phyloP scores from a whole-genome alignment of 225 moss, liverwort and hornwort genomes.

The Takakia lepidozioides region DNA sequence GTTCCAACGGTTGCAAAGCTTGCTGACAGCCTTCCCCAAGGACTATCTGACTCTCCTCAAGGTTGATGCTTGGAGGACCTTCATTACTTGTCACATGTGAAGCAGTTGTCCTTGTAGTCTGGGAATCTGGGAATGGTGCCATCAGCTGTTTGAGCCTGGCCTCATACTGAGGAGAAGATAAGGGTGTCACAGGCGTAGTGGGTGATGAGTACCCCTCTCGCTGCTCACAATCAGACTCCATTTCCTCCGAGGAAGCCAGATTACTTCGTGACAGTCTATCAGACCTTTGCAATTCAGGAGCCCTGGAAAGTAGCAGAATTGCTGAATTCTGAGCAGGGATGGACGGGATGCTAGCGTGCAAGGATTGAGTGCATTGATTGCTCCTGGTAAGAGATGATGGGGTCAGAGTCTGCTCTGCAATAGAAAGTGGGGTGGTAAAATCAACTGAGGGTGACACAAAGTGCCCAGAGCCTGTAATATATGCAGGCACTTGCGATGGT shows the following conservation, averaged over 20 bases:
- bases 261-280: conserved; percentile 2
- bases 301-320: conserved; percentile 7
- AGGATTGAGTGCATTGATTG: conserved; percentile 12
- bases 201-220: conserved; percentile 16
- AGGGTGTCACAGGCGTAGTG: conserved; percentile 41
- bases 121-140: conserved; percentile 10
- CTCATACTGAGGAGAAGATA: conserved; percentile 44
- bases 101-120: neutral
- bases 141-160: conserved; percentile 30
- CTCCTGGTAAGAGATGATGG: conserved; percentile 1
- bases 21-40: neutral
- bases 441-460: conserved; percentile 13
- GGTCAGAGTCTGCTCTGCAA: conserved; percentile 2
- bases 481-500: conserved; percentile 29
- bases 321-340: conserved; percentile 5
- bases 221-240: conserved; percentile 19
- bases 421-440: conserved; percentile 12
- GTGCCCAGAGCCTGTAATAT: conserved; percentile 19
- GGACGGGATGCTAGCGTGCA: conserved; percentile 1
- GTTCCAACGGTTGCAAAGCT: conserved; percentile 8
- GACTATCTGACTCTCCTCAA: conserved; percentile 9
- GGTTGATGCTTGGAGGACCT: conserved; percentile 3
- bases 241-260: conserved; percentile 10
- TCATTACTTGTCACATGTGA: neutral
- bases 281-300: conserved; percentile 13